phyloP scores from a whole-genome alignment of 2,329 filamentous ascomycete species.

The Fusarium nurragi region DNA sequence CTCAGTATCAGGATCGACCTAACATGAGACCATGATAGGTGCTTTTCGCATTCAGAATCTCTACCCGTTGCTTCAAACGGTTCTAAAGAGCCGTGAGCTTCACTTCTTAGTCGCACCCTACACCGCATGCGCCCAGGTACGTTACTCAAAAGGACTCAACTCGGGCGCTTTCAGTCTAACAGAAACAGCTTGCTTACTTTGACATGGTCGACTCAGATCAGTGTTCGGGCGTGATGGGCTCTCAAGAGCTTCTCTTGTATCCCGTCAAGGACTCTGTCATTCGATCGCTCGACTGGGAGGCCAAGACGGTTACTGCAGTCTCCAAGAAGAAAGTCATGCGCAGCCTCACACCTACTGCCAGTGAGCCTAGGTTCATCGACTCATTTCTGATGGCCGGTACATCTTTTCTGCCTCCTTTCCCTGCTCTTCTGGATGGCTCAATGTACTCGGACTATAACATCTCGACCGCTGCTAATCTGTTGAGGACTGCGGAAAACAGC shows the following conservation, averaged over 20 bases:
- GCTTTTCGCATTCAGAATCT: slow-evolving; percentile 77
- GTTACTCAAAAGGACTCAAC: slow-evolving; percentile 32
- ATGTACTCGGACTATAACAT: slow-evolving; percentile 69
- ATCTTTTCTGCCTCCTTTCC: slow-evolving; percentile 81
- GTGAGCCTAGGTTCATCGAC: slow-evolving; percentile 81
- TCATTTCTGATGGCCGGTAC: slow-evolving; percentile 85
- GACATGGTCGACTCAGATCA: slow-evolving; percentile 73
- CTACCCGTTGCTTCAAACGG: slow-evolving; percentile 78
- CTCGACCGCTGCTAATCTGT: slow-evolving; percentile 79
- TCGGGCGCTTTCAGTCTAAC: slow-evolving; percentile 21
- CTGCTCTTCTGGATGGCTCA: slow-evolving; percentile 72
- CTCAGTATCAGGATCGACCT: slow-evolving; percentile 34
- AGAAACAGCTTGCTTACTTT: slow-evolving; percentile 76
- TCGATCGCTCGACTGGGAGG: slow-evolving; percentile 72
- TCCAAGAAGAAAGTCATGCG: slow-evolving; percentile 77
- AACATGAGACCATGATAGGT: slow-evolving; percentile 58
- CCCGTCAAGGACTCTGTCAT: slow-evolving; percentile 82
- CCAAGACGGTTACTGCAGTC: slow-evolving; percentile 67
- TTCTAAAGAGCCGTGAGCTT: slow-evolving; percentile 74
- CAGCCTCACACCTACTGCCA: slow-evolving; percentile 69
- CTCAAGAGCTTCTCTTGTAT: slow-evolving; percentile 86
- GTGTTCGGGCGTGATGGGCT: slow-evolving; percentile 81
- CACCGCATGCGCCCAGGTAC: slow-evolving; percentile 85
- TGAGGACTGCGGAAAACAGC: slow-evolving; percentile 73
- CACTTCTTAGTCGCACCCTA: slow-evolving; percentile 87